These are phyloP conservation scores for Emmonsia crescens DNA, from an alignment of 2,329 filamentous ascomycete species.

Conservation along the genomic window DNA sequence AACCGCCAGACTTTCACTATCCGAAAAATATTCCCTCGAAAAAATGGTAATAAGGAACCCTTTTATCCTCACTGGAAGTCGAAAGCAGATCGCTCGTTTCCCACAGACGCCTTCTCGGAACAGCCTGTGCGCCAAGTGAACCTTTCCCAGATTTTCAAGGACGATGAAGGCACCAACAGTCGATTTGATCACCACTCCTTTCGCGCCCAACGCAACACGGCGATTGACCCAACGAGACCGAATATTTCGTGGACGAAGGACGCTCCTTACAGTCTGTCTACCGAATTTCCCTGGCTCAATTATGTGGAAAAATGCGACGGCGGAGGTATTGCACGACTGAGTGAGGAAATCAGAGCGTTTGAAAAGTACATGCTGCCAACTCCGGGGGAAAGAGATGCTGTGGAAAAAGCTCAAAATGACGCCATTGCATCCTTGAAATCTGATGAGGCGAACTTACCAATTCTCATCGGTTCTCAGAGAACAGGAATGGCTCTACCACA, in stretches of 20 bases:
- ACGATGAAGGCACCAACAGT: neutral
- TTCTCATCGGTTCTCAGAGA: slow-evolving; percentile 44
- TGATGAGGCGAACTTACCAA: slow-evolving; percentile 21
- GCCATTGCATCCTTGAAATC: slow-evolving; percentile 21
- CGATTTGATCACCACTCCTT: neutral
- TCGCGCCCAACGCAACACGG: neutral
- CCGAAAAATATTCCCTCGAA: slow-evolving; percentile 11
- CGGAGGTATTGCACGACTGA: slow-evolving; percentile 23
- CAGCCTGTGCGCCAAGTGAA: no score
- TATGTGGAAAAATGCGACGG: slow-evolving; percentile 11
- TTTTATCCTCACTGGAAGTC: neutral
- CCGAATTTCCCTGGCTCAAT: slow-evolving; percentile 24
- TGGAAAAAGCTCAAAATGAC: slow-evolving; percentile 19
- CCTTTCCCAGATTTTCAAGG: neutral
- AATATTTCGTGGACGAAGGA: neutral
- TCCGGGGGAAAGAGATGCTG: slow-evolving; percentile 28
- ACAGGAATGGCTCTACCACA: slow-evolving; percentile 42
- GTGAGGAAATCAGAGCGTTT: slow-evolving; percentile 39
- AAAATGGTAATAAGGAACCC: neutral
- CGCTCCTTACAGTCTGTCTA: slow-evolving; percentile 9
- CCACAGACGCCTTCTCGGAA: neutral
- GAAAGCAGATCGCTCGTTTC: neutral
- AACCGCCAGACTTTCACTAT: slow-evolving; percentile 22
- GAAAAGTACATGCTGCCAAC: slow-evolving; percentile 36
- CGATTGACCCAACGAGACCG: neutral